Percentiles rank a stretch among this genome's conserved stretches.
These are phyloP conservation scores for Termitomyces sp. DNA, from an alignment of 768 basidiomycete species.

Conservation along the genomic window DNA sequence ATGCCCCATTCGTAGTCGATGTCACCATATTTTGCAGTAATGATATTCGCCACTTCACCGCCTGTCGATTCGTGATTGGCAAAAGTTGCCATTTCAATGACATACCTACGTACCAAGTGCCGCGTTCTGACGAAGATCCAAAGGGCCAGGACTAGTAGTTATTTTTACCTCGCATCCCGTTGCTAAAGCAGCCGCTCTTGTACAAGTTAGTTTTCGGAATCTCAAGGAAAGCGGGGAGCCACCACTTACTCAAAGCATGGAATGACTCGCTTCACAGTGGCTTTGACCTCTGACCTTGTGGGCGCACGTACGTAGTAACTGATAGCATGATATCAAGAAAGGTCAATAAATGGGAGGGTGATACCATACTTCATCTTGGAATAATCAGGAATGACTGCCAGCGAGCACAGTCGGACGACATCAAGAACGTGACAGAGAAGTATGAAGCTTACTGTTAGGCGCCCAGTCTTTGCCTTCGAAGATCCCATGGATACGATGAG, in stretches of 20 bases:
- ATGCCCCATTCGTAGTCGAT: slow-evolving; percentile 69
- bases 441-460: slow-evolving; percentile 51
- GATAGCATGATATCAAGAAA: background rate
- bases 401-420: background rate
- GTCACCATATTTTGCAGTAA: slow-evolving; percentile 57
- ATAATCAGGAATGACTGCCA: slow-evolving; percentile 78
- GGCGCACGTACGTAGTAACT: slow-evolving; percentile 77
- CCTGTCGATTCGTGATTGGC: slow-evolving; percentile 35
- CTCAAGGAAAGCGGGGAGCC: background rate
- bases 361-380: slow-evolving; percentile 58
- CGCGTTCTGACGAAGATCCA: slow-evolving; percentile 25
- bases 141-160: slow-evolving; percentile 4
- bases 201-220: background rate
- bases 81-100: background rate
- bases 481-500: slow-evolving; percentile 76
- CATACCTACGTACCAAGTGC: slow-evolving; percentile 37
- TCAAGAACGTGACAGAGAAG: background rate
- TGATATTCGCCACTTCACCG: slow-evolving; percentile 61
- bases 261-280: slow-evolving; percentile 54
- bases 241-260: slow-evolving; percentile 45
- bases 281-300: slow-evolving; percentile 54
- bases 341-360: background rate
- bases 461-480: slow-evolving; percentile 75
- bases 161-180: slow-evolving; percentile 20
- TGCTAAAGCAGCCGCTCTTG: slow-evolving; percentile 19